These are phyloP conservation scores for Adansonia digitata DNA, from an alignment of 345 rosid genomes.

Conservation along the genomic window DNA sequence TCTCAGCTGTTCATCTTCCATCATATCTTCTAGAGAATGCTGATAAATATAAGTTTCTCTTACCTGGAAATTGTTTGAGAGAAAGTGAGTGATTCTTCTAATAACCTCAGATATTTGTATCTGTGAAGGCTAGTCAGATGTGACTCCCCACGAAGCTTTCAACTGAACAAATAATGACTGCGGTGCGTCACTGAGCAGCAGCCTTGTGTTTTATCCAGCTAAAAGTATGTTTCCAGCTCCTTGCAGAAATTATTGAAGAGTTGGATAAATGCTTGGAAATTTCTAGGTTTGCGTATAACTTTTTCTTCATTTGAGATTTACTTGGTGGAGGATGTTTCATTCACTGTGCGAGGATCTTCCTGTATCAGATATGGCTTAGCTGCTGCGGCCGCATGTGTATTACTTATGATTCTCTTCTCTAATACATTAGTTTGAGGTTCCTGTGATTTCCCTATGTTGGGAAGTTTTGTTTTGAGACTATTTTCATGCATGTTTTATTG, in stretches of 20 bases:
- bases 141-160: conserved; percentile 1
- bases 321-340: conserved; percentile 2
- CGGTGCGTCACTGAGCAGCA: not conserved
- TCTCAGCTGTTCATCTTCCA: conserved; percentile 66
- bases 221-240: not conserved
- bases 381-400: conserved; percentile 3
- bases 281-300: conserved; percentile 12
- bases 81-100: conserved; percentile 32
- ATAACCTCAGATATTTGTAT: not conserved
- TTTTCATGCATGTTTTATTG: not conserved
- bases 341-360: conserved; percentile 7
- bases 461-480: conserved; percentile 15
- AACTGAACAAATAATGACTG: conserved; percentile 3
- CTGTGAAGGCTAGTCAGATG: conserved; percentile 2
- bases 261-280: conserved; percentile 1
- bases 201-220: not conserved
- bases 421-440: conserved; percentile 9
- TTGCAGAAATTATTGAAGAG: not conserved
- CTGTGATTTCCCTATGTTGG: conserved; percentile 14
- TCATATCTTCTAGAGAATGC: conserved; percentile 54
- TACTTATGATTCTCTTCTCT: not conserved
- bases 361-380: not conserved
- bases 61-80: conserved; percentile 63
- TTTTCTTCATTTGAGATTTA: not conserved
- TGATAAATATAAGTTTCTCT: conserved; percentile 50